Evolutionary conservation across 345 rosid genomes (phyloP), one percentile per base, ranked within the genome.

Genomic region (Hibiscus syriacus): DNA sequence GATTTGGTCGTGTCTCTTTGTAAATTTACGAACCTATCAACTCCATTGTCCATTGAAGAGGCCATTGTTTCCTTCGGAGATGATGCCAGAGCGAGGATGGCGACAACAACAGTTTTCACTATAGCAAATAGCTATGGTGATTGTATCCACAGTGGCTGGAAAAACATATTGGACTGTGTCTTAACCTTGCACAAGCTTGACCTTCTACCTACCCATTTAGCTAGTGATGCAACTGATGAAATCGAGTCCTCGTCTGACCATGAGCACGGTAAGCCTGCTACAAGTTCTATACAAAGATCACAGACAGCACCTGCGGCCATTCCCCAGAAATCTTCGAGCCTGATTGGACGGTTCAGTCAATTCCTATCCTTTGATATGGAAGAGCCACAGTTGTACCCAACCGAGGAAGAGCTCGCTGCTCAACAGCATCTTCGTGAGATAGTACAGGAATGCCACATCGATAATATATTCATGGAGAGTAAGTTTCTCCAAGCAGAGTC

Each of bases 401-500:
- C 80, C 3, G 88, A 80, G 73, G 85, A 89, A 79, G 82, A 86
- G 68, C 76, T 84, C n/a, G 88, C 86, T 13, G 86, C 84, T 67
- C 77, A 85, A 67, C 84, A 75, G 43, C 70, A 38, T 2, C 80
- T 84, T 65, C 78, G 76, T 73, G 85, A 83, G 70, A 82, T 86
- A 55, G 83, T 86, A 64, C 83, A 82, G 73, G 77, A 72, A 68
- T 86, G 87, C 55, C 84, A 82, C 65, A 73, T 89, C 50, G 88
- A 89, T 72, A 83, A 80, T 73, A 80, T 89, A 79, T 89, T 89
- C 77, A 68, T 81, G 12, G 96, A 89, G 75, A 86, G 92, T 76
- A 89, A 89, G 71, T 89, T 89, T 79, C 84, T 89, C 45, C 96
- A 79, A 77, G 85, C 88, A 30, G 88, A 83, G 69, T 86, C 92